Conservation (phyloP, 495 filamentous ascomycete genomes). For the Penicillium alfredii region DNA sequence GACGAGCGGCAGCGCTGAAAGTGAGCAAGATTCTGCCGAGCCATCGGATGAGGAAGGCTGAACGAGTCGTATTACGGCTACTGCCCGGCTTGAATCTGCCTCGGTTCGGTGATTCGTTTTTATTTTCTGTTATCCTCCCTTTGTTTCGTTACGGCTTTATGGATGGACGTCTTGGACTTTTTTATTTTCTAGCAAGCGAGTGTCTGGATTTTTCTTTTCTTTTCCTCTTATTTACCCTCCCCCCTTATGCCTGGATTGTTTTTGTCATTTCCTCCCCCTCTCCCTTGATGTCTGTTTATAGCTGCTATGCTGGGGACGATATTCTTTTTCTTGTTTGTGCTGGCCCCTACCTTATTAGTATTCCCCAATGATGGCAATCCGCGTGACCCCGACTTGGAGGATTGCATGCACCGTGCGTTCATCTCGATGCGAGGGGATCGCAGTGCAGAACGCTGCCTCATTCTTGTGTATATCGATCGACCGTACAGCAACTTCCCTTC, state of each 20-base stretch:
- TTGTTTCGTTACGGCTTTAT: slow-evolving; percentile 29
- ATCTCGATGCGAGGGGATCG: too few species aligned
- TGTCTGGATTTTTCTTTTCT: slow-evolving; percentile 22
- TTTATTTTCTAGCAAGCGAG: slow-evolving; percentile 37
- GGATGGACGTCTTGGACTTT: slow-evolving; percentile 32
- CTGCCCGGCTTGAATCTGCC: too few species aligned
- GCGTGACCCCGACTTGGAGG: too few species aligned
- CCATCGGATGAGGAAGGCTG: slow-evolving; percentile 46
- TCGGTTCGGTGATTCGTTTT: slow-evolving; percentile 2
- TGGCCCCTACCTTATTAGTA: too few species aligned
- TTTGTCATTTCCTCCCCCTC: slow-evolving; percentile 12
- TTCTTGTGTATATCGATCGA: slow-evolving; percentile 21
- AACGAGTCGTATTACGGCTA: slow-evolving; percentile 7
- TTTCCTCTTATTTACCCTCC: slow-evolving; percentile 9
- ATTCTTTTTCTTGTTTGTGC: slow-evolving; percentile 13
- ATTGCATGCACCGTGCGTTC: too few species aligned
- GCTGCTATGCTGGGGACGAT: slow-evolving; percentile 34
- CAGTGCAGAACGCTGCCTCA: too few species aligned
- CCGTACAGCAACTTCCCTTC: slow-evolving; percentile 9
- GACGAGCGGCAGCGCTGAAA: slow-evolving; percentile 41
- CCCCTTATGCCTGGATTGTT: slow-evolving; percentile 7
- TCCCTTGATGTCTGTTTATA: slow-evolving; percentile 34
- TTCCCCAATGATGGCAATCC: too few species aligned
- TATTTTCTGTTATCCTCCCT: slow-evolving; percentile 8
- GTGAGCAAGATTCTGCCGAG: slow-evolving; percentile 45